phyloP scores from a whole-genome alignment of 2,329 filamentous ascomycete species.

The Periconia macrospinosa region DNA sequence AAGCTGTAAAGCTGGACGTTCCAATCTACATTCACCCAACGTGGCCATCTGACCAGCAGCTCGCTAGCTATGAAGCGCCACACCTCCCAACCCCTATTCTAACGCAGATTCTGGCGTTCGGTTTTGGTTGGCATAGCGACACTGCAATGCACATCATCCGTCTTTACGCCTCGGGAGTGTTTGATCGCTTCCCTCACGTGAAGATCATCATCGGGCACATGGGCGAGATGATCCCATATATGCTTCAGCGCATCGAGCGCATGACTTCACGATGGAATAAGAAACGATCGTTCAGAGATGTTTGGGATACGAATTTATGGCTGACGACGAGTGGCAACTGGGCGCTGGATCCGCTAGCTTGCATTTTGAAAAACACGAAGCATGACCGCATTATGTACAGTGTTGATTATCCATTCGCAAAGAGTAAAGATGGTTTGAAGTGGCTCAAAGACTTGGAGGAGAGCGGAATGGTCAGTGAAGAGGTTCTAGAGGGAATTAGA shows the following conservation, averaged over 20 bases:
- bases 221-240: conserved; percentile 59
- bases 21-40: conserved; percentile 49
- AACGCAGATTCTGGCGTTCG: not conserved
- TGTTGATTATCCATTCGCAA: conserved; percentile 60
- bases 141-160: conserved; percentile 51
- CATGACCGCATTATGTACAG: conserved; percentile 56
- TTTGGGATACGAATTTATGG: conserved; percentile 59
- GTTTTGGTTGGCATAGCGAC: conserved; percentile 52
- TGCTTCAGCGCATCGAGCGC: conserved; percentile 49
- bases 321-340: conserved; percentile 60
- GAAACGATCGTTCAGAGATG: conserved; percentile 45
- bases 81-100: not conserved
- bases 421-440: conserved; percentile 50
- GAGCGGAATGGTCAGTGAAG: conserved; percentile 52
- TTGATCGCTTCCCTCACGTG: conserved; percentile 56
- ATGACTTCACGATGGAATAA: conserved; percentile 6
- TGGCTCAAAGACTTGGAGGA: conserved; percentile 53
- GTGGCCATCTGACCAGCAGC: conserved; percentile 44
- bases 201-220: conserved; percentile 60
- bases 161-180: conserved; percentile 56
- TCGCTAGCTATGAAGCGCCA: conserved; percentile 21
- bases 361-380: conserved; percentile 43
- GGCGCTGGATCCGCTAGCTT: conserved; percentile 50
- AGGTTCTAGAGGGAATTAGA: conserved; percentile 52
- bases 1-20: conserved; percentile 43